A percentile compares a stretch with the other conserved stretches of the same genome.
phyloP scores from a whole-genome alignment of 352 stramenopile species.

The Globisporangium paddicum region DNA sequence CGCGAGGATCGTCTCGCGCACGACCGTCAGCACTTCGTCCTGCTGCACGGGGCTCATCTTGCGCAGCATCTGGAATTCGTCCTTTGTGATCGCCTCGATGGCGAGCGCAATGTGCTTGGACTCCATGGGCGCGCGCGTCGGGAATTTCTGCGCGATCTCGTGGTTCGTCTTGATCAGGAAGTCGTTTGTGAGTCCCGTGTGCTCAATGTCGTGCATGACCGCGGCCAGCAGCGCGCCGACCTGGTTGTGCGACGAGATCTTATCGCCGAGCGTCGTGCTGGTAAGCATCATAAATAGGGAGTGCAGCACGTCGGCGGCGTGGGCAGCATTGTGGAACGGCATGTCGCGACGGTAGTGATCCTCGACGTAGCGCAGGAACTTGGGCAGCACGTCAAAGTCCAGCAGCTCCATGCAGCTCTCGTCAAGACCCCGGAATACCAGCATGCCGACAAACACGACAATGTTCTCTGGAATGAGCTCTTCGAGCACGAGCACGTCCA shows the following conservation, averaged over 20 bases:
- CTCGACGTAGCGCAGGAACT: slow-evolving; percentile 61
- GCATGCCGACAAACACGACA: slow-evolving; percentile 59
- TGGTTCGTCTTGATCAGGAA: slow-evolving; percentile 76
- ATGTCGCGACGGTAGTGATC: slow-evolving; percentile 56
- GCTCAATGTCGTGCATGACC: slow-evolving; percentile 79
- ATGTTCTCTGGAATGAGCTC: slow-evolving; percentile 60
- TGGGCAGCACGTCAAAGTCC: slow-evolving; percentile 42
- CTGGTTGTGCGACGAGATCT: slow-evolving; percentile 61
- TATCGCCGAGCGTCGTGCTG: slow-evolving; percentile 42
- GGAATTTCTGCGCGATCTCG: slow-evolving; percentile 54
- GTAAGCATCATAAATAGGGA: slow-evolving; percentile 70
- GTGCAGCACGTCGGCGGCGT: slow-evolving; percentile 77
- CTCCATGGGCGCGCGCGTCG: slow-evolving; percentile 63
- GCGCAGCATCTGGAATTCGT: slow-evolving; percentile 44
- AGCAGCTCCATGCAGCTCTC: slow-evolving; percentile 47
- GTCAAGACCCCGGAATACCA: slow-evolving; percentile 71
- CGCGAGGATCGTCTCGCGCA: slow-evolving; percentile 64
- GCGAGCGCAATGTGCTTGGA: slow-evolving; percentile 69
- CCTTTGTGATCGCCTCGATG: slow-evolving; percentile 41
- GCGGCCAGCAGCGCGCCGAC: slow-evolving; percentile 66
- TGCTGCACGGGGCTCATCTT: slow-evolving; percentile 47
- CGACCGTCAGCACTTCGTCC: slow-evolving; percentile 47
- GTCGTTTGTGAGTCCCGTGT: slow-evolving; percentile 75
- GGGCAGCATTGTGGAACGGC: slow-evolving; percentile 81
- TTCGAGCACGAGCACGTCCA: slow-evolving; percentile 70